Base-by-base conservation (phyloP, 2,329 filamentous ascomycete genomes). In the Aspergillus ruber region DNA sequence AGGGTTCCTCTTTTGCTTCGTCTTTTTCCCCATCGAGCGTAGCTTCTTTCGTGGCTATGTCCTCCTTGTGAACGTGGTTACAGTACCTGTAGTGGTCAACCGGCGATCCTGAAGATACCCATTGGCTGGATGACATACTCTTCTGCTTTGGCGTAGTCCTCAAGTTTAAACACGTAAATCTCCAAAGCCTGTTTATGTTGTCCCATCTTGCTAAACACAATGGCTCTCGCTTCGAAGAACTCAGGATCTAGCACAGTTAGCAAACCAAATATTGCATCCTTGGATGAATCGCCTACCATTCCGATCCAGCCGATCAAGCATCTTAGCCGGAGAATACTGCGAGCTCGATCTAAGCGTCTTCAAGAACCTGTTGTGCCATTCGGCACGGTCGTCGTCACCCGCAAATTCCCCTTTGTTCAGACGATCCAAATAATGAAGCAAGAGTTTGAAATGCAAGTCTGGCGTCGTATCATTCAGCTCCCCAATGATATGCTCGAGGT, bases 141-240 rank as follows among this genome's bases (percentile, higher is more conserved):
- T 78, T 98, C 93, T 27, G 93, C 93, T 69, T 95, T 97, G 10
- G 73, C 74, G 53, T 88, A 91, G 65, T 95, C 85, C 56, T 86
- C 75, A 66, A 98, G 81, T 66, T 91, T 93, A 71, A 96, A 98
- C 23, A 97, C 91, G 65, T 95, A 98, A 45, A 98, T 95, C 64
- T 93, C 86, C n/a, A 98, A 74, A 0, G 93, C 93, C 69, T 97
- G 90, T 63, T 89, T 90, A 71, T 98, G 90, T 59, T 91, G 86
- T 6, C 88, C 89, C 88, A 97, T 95, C 58, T 93, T 94, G 68
- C 88, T 90, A 35, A 97, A 80, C 17, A 97, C 84, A 40, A 97
- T 85, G 6, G 93, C 93, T 51, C 91, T 84, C 2, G 89, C 83
- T 65, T 97, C 91, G 66, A 86, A 95, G 60, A 96, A 96, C 2